Evolutionary conservation across 108 stramenopile genomes (phyloP).

Genomic region (Cyclotella atomus): DNA sequence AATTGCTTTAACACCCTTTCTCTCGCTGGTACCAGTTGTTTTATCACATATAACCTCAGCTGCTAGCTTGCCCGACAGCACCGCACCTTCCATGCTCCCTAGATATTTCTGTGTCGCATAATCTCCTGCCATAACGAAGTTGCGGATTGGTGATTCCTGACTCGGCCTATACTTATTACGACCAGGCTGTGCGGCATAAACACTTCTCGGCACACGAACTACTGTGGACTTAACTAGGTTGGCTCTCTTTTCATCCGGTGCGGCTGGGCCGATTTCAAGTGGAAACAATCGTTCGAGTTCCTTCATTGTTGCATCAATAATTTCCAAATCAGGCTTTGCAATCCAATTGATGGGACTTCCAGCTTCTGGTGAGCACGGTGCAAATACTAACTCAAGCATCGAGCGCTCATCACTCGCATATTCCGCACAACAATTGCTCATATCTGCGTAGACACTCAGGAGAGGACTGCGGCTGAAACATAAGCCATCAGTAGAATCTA

Average conservation of each 20-base stretch:
- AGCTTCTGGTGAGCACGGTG: conserved; percentile 45
- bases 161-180: conserved; percentile 54
- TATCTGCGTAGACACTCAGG: conserved; percentile 80
- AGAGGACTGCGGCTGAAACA: conserved; percentile 72
- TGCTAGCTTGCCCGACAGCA: conserved; percentile 63
- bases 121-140: conserved; percentile 63
- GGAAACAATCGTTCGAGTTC: conserved; percentile 76
- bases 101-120: conserved; percentile 66
- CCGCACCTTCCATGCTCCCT: conserved; percentile 81
- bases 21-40: conserved; percentile 21
- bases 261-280: conserved; percentile 43
- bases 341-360: conserved; percentile 54
- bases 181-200: conserved; percentile 78
- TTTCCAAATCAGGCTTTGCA: conserved; percentile 46
- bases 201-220: conserved; percentile 63
- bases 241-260: conserved; percentile 27
- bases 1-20: conserved; percentile 25
- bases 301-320: conserved; percentile 69
- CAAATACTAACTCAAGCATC: conserved; percentile 84
- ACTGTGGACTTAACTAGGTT: conserved; percentile 67
- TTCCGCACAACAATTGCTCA: conserved; percentile 69
- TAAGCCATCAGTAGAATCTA: conserved; percentile 63
- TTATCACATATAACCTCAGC: conserved; percentile 63
- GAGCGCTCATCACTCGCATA: conserved; percentile 65
- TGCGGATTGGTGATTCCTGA: conserved; percentile 52